Conservation (phyloP, 1,139 yeast genomes). For the Blastobotrys proliferans region DNA sequence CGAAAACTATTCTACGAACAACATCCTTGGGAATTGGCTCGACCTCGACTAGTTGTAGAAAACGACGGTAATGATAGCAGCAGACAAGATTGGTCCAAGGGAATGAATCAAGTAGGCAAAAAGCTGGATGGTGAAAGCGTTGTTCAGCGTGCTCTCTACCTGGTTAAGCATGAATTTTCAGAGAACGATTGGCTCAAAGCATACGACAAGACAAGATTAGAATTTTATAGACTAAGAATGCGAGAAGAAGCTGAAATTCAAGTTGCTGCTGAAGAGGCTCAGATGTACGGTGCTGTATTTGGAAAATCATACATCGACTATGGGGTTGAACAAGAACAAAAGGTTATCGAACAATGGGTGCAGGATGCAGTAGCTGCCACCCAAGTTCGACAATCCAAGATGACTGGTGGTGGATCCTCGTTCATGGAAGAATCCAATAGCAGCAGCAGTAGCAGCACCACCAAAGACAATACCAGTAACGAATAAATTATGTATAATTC, state of each 20-base stretch:
- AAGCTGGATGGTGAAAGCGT: constrained; percentile 91
- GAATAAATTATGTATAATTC: neutral
- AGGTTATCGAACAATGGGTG: constrained; percentile 68
- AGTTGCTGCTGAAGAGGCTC: constrained; percentile 77
- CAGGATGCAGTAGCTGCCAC: constrained; percentile 49
- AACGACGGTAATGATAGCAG: constrained; percentile 55
- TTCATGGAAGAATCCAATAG: neutral
- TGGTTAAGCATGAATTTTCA: constrained; percentile 44
- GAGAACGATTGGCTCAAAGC: constrained; percentile 52
- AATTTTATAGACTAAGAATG: constrained; percentile 82
- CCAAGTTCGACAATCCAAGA: constrained; percentile 11
- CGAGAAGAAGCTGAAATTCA: constrained; percentile 73
- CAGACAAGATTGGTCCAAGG: constrained; percentile 70
- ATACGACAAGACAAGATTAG: constrained; percentile 81
- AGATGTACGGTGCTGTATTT: constrained; percentile 78
- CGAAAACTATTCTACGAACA: constrained; percentile 80
- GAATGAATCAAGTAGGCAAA: constrained; percentile 64
- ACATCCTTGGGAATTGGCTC: constrained; percentile 97
- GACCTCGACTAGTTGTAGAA: constrained; percentile 86
- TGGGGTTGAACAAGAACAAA: constrained; percentile 71
- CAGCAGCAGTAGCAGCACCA: constrained; percentile 1
- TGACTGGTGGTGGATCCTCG: constrained; percentile 5
- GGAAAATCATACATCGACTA: constrained; percentile 56
- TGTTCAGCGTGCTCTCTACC: constrained; percentile 82
- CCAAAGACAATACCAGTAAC: neutral